phyloP scores from a whole-genome alignment of 2,329 filamentous ascomycete genomes.

The Dactylellina cionopaga region DNA sequence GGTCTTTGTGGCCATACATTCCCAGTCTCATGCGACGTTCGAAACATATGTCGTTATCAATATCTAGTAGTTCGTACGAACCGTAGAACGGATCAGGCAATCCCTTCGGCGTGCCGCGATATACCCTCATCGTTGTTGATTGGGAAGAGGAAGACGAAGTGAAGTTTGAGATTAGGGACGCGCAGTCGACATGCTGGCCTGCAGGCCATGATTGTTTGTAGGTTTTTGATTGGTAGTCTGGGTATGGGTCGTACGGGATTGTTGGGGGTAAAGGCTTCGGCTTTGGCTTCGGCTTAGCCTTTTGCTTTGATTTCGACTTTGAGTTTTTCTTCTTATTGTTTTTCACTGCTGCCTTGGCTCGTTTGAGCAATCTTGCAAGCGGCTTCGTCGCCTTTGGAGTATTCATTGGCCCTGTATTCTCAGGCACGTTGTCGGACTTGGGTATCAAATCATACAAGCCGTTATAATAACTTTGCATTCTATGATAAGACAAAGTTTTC shows the following conservation, averaged over 20 bases:
- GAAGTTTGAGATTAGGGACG: constrained; percentile 41
- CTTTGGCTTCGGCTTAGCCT: constrained; percentile 64
- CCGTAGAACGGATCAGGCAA: constrained; percentile 87
- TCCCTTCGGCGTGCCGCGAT: constrained; percentile 76
- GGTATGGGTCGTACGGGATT: constrained; percentile 72
- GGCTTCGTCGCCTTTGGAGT: constrained; percentile 60
- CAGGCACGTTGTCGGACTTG: constrained; percentile 74
- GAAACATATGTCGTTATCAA: constrained; percentile 89
- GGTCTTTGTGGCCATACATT: constrained; percentile 78
- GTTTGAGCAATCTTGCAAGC: constrained; percentile 42
- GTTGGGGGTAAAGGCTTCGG: constrained; percentile 48
- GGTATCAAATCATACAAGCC: constrained; percentile 79
- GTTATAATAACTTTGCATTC: constrained; percentile 84
- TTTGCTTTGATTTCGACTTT: constrained; percentile 60
- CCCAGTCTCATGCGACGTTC: constrained; percentile 88
- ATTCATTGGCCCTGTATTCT: constrained; percentile 76
- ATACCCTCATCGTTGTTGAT: constrained; percentile 12
- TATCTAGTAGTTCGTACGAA: constrained; percentile 81
- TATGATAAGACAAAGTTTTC: constrained; percentile 72
- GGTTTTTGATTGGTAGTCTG: constrained; percentile 68
- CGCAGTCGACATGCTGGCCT: constrained; percentile 60
- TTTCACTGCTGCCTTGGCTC: constrained; percentile 19
- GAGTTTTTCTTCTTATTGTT: constrained; percentile 56
- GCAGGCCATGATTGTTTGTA: constrained; percentile 64
- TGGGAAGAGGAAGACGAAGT: constrained; percentile 24